Evolutionary conservation across 2,329 filamentous ascomycete species (phyloP).

Genomic region (Xylaria sp.): DNA sequence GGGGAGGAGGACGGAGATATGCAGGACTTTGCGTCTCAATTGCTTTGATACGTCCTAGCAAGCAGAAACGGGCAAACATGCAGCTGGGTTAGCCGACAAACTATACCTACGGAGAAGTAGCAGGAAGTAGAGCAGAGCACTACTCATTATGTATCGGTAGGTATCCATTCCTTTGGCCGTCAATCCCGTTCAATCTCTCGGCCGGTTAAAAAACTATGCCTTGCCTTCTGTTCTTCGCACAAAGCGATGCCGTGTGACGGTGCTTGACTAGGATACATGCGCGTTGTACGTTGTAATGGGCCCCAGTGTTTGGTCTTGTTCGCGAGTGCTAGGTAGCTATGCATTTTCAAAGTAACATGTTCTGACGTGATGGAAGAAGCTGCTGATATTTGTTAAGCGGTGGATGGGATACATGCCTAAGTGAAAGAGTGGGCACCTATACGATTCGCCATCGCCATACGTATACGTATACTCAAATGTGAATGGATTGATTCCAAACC

Average conservation of each 20-base stretch:
- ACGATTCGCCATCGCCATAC: conserved; percentile 7
- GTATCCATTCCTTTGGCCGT: conserved; percentile 3
- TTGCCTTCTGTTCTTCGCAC: conserved; percentile 14
- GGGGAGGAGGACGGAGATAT: conserved; percentile 6
- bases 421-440: not conserved
- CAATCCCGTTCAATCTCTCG: not conserved
- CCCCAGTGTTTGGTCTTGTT: not conserved
- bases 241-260: conserved; percentile 13
- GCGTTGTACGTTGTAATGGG: not conserved
- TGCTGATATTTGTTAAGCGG: not conserved
- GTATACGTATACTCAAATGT: not conserved
- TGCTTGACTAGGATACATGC: not conserved
- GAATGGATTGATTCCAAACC: no score
- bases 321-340: not conserved
- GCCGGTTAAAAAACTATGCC: conserved; percentile 15
- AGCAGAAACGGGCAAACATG: conserved; percentile 15
- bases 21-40: conserved; percentile 11
- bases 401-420: not conserved
- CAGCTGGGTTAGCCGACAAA: conserved; percentile 16
- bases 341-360: not conserved
- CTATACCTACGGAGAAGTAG: not conserved
- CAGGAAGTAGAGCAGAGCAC: not conserved
- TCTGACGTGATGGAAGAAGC: not conserved
- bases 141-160: not conserved
- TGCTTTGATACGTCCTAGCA: conserved; percentile 11